A percentile compares a stretch with the other conserved stretches of the same genome.
phyloP scores from a whole-genome alignment of 306 rosid genomes.

The Mucuna pruriens region DNA sequence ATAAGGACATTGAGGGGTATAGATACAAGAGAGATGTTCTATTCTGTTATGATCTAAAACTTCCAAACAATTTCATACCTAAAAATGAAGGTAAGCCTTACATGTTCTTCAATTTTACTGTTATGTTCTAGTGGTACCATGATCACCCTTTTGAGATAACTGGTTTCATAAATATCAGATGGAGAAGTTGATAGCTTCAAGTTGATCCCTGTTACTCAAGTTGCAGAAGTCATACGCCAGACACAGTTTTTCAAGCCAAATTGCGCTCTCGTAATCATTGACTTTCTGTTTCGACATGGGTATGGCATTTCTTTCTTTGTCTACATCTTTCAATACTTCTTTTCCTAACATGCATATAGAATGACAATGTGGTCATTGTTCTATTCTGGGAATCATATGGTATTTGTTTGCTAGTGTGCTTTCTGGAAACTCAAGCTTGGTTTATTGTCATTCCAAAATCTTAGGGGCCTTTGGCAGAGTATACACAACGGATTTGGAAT shows the following conservation, averaged over 20 bases:
- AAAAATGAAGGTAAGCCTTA: slow-evolving; percentile 70
- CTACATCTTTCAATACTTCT: background rate
- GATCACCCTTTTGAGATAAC: slow-evolving; percentile 24
- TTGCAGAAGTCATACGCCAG: slow-evolving; percentile 70
- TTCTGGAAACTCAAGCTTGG: background rate
- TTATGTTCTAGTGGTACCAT: slow-evolving; percentile 3
- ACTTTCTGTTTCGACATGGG: slow-evolving; percentile 85
- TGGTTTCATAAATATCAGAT: slow-evolving; percentile 52
- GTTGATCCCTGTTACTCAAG: slow-evolving; percentile 66
- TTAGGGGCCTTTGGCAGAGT: background rate
- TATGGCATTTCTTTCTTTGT: slow-evolving; percentile 49
- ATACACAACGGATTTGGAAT: background rate
- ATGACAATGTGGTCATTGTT: background rate
- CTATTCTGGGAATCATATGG: background rate
- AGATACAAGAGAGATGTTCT: slow-evolving; percentile 78
- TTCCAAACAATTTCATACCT: slow-evolving; percentile 75
- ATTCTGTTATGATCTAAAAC: slow-evolving; percentile 90
- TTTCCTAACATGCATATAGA: background rate
- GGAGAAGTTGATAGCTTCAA: slow-evolving; percentile 94
- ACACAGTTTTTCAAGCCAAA: slow-evolving; percentile 75
- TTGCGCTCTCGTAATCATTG: slow-evolving; percentile 72
- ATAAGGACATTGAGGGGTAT: slow-evolving; percentile 76
- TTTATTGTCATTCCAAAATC: background rate
- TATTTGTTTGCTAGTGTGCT: background rate
- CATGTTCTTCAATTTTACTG: slow-evolving; percentile 12